Percentiles rank a stretch among this genome's conserved stretches.
These are phyloP conservation scores for Evansstolkia leycettana DNA, from an alignment of 495 filamentous ascomycete genomes.

Conservation along the genomic window DNA sequence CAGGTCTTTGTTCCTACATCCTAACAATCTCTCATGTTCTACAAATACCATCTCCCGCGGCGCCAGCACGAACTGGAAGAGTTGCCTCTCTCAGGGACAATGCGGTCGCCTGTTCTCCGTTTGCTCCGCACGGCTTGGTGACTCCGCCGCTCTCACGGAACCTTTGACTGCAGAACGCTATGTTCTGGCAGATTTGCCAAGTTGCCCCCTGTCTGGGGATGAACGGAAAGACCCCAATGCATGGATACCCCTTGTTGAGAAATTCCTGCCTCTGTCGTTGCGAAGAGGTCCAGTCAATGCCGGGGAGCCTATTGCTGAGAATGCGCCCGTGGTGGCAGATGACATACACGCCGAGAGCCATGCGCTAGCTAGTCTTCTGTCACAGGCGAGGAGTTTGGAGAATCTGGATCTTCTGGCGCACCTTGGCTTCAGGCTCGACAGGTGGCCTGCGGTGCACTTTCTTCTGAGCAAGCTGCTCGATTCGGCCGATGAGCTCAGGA, in stretches of 20 bases:
- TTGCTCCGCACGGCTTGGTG: constrained; percentile 1
- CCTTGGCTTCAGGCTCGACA: constrained; percentile 28
- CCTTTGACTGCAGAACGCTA: constrained; percentile 1
- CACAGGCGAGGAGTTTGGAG: constrained; percentile 12
- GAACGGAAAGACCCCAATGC: constrained; percentile 9
- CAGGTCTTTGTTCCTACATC: constrained; percentile 9
- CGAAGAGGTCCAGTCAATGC: constrained; percentile 7
- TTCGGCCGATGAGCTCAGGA: constrained; percentile 10
- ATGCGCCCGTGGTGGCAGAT: constrained; percentile 6
- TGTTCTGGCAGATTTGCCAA: constrained; percentile 1
- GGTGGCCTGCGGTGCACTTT: constrained; percentile 31
- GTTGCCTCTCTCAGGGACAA: constrained; percentile 6
- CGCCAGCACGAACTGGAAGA: constrained; percentile 4
- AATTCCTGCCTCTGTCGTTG: constrained; percentile 27
- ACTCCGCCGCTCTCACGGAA: constrained; percentile 1
- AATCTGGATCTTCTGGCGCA: constrained; percentile 26
- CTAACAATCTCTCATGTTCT: constrained; percentile 3
- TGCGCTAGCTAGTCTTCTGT: constrained; percentile 15
- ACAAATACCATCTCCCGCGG: not conserved
- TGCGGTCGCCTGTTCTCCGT: constrained; percentile 13
- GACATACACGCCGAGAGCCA: constrained; percentile 10
- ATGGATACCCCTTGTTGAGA: constrained; percentile 34
- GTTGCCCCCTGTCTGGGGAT: constrained; percentile 5
- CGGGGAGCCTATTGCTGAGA: constrained; percentile 1
- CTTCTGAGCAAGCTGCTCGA: constrained; percentile 30